Base-by-base conservation (phyloP, 805 yeast species). In the Myxozyma neotropica region DNA sequence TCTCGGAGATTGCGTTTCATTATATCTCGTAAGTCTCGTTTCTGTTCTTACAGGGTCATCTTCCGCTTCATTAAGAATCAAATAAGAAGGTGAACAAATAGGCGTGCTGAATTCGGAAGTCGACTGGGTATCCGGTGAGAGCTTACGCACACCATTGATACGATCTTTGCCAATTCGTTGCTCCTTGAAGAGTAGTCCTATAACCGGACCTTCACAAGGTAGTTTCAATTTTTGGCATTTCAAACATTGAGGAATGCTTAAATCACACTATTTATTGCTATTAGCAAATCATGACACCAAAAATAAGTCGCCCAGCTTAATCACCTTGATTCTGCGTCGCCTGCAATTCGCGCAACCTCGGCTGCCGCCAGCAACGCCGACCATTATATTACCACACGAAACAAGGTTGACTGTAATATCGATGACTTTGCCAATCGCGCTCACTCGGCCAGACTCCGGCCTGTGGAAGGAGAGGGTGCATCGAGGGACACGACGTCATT, bases 361-460 rank as follows among this genome's bases (percentile, higher is more conserved):
- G 23, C 57, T 53, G 12, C 57, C 57, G 12, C 57, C 57, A 4
- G 57, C 49, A 17, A 53, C 53, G 12, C 57, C 53, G n/a, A 53
- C 57, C 57, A 53, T 53, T 19, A 21, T 27, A 24, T n/a, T n/a
- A n/a, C n/a, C n/a, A n/a, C n/a, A n/a, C n/a, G n/a, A n/a, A n/a
- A n/a, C n/a, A n/a, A n/a, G n/a, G n/a, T n/a, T n/a, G n/a, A n/a
- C n/a, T n/a, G n/a, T n/a, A n/a, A n/a, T n/a, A n/a, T n/a, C n/a
- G n/a, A n/a, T n/a, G n/a, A n/a, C n/a, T n/a, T n/a, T n/a, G n/a
- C n/a, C n/a, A n/a, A n/a, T n/a, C n/a, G n/a, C n/a, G n/a, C n/a
- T n/a, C n/a, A n/a, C n/a, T n/a, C n/a, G n/a, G n/a, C n/a, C n/a
- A n/a, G n/a, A n/a, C n/a, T n/a, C n/a, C n/a, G n/a, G n/a, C n/a